These are phyloP conservation scores for Pyracantha coccinea DNA, from an alignment of 331 rosid species.

Conservation along the genomic window DNA sequence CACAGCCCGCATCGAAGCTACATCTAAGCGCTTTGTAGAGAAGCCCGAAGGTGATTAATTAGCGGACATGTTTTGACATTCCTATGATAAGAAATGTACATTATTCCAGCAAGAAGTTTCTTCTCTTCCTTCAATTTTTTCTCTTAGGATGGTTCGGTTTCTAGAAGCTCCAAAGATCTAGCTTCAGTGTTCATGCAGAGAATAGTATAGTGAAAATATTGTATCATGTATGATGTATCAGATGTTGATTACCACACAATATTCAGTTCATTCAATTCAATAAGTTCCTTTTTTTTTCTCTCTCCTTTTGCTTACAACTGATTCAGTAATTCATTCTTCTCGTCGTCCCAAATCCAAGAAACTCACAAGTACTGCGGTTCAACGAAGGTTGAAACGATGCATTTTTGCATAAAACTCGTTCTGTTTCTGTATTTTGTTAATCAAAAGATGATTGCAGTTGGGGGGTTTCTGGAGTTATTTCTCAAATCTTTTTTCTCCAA, in stretches of 20 bases:
- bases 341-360: background rate
- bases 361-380: background rate
- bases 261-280: background rate
- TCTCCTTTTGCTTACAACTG: background rate
- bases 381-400: background rate
- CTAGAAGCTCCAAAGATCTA: background rate
- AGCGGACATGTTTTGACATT: background rate
- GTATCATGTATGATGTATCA: slow-evolving; percentile 1
- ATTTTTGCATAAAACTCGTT: background rate
- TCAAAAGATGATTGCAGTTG: too few relatives aligned
- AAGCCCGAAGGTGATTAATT: background rate
- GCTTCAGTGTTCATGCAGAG: background rate
- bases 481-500: too few relatives aligned
- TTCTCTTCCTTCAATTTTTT: slow-evolving; percentile 7
- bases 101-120: background rate
- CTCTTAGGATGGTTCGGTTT: background rate
- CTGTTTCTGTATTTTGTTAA: too few relatives aligned
- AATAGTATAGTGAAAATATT: background rate
- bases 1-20: slow-evolving; percentile 83
- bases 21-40: slow-evolving; percentile 39
- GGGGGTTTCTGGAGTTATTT: too few relatives aligned
- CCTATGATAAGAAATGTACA: background rate
- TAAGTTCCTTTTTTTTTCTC: background rate
- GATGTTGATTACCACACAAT: background rate
- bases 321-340: background rate